Percentiles rank a stretch among this genome's conserved stretches.
These are phyloP conservation scores for Solanum hybrid DNA, from an alignment of 305 asterid genomes.

Conservation along the genomic window DNA sequence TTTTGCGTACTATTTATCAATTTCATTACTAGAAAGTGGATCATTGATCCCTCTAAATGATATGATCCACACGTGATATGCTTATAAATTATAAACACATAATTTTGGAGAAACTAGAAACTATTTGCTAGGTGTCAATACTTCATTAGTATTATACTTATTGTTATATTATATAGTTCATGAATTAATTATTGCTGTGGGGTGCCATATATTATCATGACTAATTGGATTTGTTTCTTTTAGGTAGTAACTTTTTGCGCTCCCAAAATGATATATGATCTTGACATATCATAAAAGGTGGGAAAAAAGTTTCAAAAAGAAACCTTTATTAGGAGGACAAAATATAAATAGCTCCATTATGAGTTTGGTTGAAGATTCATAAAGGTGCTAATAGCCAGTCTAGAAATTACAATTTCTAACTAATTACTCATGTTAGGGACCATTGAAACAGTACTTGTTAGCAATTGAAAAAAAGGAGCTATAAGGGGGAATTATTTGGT, in stretches of 20 bases:
- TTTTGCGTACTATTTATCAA: background rate
- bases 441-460: background rate
- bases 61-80: background rate
- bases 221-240: background rate
- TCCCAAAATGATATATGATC: background rate
- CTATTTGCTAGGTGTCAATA: background rate
- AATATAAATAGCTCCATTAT: background rate
- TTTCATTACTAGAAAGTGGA: background rate
- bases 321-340: background rate
- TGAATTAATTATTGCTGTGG: background rate
- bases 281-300: background rate
- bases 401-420: background rate
- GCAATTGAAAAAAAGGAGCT: background rate
- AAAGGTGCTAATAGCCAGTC: background rate
- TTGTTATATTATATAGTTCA: background rate
- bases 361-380: background rate
- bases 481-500: background rate
- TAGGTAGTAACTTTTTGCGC: background rate
- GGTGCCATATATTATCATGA: background rate
- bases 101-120: background rate
- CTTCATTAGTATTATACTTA: background rate
- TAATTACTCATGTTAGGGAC: background rate
- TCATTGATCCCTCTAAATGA: background rate
- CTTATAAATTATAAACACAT: background rate
- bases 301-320: background rate